A percentile compares a stretch with the other conserved stretches of the same genome.
phyloP scores from a whole-genome alignment of 176 grass and related monocot species.

The Oryza australiensis region DNA sequence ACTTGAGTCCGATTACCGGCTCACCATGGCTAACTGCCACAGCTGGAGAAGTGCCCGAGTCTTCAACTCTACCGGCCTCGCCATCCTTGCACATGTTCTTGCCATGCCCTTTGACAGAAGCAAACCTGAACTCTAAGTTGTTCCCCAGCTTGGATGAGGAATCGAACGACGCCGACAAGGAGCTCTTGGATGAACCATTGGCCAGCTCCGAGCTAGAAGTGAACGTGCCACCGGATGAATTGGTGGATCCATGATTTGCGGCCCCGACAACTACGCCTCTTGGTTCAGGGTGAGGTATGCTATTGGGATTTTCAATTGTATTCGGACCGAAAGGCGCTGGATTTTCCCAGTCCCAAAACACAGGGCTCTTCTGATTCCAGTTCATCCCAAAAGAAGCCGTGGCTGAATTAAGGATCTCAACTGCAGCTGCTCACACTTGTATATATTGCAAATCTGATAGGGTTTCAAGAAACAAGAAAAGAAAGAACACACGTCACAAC shows the following conservation, averaged over 20 bases:
- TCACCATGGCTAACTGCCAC: constrained; percentile 26
- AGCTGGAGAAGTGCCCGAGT: background rate
- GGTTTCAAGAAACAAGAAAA: background rate
- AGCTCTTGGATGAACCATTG: constrained; percentile 41
- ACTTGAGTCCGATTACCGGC: constrained; percentile 33
- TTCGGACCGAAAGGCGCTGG: background rate
- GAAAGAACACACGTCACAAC: background rate
- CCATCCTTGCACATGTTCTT: background rate
- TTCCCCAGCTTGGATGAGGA: constrained; percentile 23
- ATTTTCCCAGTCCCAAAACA: constrained; percentile 38
- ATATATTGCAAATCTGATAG: background rate
- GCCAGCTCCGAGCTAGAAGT: constrained; percentile 40
- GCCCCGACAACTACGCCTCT: background rate
- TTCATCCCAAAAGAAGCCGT: constrained; percentile 33
- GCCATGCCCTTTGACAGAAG: background rate
- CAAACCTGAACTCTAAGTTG: constrained; percentile 33
- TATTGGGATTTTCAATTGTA: background rate
- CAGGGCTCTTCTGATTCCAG: constrained; percentile 37
- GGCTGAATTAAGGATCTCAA: constrained; percentile 18
- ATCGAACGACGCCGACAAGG: constrained; percentile 34
- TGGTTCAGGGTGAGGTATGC: background rate
- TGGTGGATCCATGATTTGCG: constrained; percentile 1
- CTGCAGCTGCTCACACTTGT: constrained; percentile 6
- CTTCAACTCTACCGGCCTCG: background rate
- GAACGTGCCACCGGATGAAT: constrained; percentile 22